phyloP scores from a whole-genome alignment of 768 basidiomycete species.

The Podaxis sp. region DNA sequence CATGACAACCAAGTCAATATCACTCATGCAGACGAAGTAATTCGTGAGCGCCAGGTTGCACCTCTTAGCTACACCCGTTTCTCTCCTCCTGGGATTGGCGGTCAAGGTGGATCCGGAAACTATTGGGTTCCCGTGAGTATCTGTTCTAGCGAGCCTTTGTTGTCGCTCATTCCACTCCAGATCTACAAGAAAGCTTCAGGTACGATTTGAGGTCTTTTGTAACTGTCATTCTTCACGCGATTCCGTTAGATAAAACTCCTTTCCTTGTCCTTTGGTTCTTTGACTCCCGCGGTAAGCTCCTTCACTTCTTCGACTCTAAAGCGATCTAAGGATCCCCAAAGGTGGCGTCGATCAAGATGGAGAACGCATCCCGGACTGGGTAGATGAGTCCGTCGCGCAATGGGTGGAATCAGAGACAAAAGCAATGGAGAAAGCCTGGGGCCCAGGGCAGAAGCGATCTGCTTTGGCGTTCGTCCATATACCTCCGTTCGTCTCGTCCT shows the following conservation, averaged over 20 bases:
- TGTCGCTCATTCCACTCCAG: constrained; percentile 21
- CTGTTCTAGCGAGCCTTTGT: background rate
- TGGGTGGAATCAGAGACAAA: constrained; percentile 60
- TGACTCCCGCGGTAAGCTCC: constrained; percentile 60
- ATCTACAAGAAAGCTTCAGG: constrained; percentile 37
- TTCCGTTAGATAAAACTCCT: constrained; percentile 37
- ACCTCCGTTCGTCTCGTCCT: constrained; percentile 53
- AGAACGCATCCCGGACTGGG: constrained; percentile 59
- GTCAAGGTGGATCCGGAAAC: constrained; percentile 61
- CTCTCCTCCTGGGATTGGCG: constrained; percentile 63
- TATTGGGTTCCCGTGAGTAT: constrained; percentile 74
- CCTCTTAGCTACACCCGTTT: constrained; percentile 62
- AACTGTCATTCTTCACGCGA: background rate
- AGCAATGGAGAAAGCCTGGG: constrained; percentile 60
- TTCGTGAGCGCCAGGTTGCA: constrained; percentile 57
- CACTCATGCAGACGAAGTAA: constrained; percentile 65
- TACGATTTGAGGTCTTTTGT: constrained; percentile 26
- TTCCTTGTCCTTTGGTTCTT: constrained; percentile 74
- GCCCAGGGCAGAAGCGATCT: constrained; percentile 47
- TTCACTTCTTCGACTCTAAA: background rate
- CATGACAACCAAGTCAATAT: constrained; percentile 77
- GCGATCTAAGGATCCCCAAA: constrained; percentile 18
- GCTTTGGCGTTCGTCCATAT: constrained; percentile 76
- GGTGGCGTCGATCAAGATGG: constrained; percentile 52
- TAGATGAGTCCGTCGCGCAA: constrained; percentile 57